Base-by-base conservation (phyloP, 345 rosid species). In the Eucalyptus marginata region DNA sequence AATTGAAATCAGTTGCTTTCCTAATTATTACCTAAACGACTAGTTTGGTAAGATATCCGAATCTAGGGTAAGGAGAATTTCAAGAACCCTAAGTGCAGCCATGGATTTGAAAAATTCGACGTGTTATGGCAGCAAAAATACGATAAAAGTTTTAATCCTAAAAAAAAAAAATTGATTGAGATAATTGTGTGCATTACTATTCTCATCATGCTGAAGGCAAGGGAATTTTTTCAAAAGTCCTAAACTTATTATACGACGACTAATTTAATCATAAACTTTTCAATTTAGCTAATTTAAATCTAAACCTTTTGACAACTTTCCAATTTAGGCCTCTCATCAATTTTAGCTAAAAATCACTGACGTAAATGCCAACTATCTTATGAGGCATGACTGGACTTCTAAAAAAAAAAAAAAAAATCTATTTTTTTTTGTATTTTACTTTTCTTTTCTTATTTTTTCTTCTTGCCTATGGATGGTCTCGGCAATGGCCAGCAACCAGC, bases 311-410 rank as follows among this genome's bases (percentile, higher is more conserved):
- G 59, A 54, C 27, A 22, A 54, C 59, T 59, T 59, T 59, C 13
- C 2, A 59, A 59, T 59, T 24, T 10, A 59, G 31, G 66, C 1
- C 66, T 27, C 15, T 8, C 13, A 27, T 59, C 15, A 59, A 59
- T 27, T 59, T 27, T 59, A 12, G 66, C 0, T 10, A 0, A 1
- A 59, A 59, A 59, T 58, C 3, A 11, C 4, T 54, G 2, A 54
- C 25, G 0, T 54, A 8, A 2, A 54, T 20, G 58, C 5, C 0
- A 3, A 11, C 59, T 18, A 8, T 54, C 27, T 18, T 20, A 54
- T 22, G 59, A 18, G 24, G 59, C 4, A 20, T 4, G 9, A 10
- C 3, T 15, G 3, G 54, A 15, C 18, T 14, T 52, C 7, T 36
- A 36, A 36, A 36, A 36, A 36, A 36, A 36, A 36, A 36, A 36